Conservation (phyloP, 2,329 filamentous ascomycete species). For the Ilyonectria destructans region DNA sequence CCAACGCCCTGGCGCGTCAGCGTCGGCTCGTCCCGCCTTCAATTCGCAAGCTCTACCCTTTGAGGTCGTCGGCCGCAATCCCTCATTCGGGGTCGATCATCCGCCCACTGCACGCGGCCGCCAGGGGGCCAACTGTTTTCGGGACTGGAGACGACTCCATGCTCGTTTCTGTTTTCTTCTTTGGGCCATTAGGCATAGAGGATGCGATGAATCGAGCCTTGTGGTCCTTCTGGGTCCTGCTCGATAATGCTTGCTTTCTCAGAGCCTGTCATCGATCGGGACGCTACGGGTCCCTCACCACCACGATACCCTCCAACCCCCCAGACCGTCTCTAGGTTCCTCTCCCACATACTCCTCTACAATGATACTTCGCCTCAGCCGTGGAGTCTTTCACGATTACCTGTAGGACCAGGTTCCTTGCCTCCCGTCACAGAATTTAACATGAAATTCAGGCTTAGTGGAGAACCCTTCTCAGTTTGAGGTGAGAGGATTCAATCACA, state of each 20-base stretch:
- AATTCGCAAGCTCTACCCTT: slow-evolving; percentile 48
- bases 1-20: slow-evolving; percentile 36
- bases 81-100: slow-evolving; percentile 35
- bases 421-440: slow-evolving; percentile 19
- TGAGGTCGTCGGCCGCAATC: slow-evolving; percentile 22
- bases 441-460: slow-evolving; percentile 28
- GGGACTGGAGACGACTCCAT: slow-evolving; percentile 38
- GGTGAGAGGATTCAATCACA: slow-evolving; percentile 27
- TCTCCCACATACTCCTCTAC: slow-evolving; percentile 26
- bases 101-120: slow-evolving; percentile 34
- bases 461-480: slow-evolving; percentile 23
- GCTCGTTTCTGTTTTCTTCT: slow-evolving; percentile 31
- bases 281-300: slow-evolving; percentile 14
- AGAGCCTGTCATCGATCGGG: slow-evolving; percentile 25
- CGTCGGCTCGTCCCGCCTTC: slow-evolving; percentile 48
- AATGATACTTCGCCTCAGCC: slow-evolving; percentile 18
- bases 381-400: slow-evolving; percentile 8
- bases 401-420: slow-evolving; percentile 13
- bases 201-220: slow-evolving; percentile 28
- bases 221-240: background rate
- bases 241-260: slow-evolving; percentile 22
- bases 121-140: slow-evolving; percentile 38
- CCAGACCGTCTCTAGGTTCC: slow-evolving; percentile 16
- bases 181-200: slow-evolving; percentile 25
- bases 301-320: slow-evolving; percentile 17